Evolutionary conservation across 2,329 filamentous ascomycete genomes (phyloP), one percentile per base, ranked within the genome.

Genomic region (Akanthomyces muscarius): DNA sequence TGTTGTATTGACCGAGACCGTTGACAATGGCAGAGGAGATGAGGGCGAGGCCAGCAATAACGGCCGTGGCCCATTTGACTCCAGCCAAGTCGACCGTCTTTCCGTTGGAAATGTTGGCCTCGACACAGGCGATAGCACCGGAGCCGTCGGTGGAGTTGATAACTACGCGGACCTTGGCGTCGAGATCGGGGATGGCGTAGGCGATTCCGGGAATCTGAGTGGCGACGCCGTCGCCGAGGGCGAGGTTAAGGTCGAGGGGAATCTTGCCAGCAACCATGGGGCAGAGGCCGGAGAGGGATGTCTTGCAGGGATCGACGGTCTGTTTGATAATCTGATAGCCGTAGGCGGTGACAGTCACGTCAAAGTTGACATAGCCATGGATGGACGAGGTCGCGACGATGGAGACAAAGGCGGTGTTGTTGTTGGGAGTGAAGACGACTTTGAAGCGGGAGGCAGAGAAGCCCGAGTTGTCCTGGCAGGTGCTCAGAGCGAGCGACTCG

Each of bases 401-500:
- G 71, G 92, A 84, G 75, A 96, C 86, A 61, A 81, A 80, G 60
- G 94, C 81, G 38, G 87, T 88, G 69, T 83, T 83, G 77, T 96
- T 96, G 73, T 83, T 80, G 38, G 90, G 89, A 1, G 88, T 91
- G 76, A 91, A 91, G 67, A 86, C 79, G 74, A 97, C 89, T 69
- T 96, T 89, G 85, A 97, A 97, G 64, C 95, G 83, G 69, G 89
- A 92, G 69, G 93, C 92, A 5, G 90, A 90, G 76, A 97, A 96
- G 71, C 87, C 88, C 33, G 90, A 94, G 76, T 94, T 89, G 64
- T 86, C 81, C 81, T 93, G 90, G 77, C 93, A 97, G 53, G 89
- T 84, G 75, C 91, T 92, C 69, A 97, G 84, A 30, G 93, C 96
- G 72, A 85, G 90, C 62, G 93, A 95, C 70, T 88, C 82, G 71